Percentiles rank a stretch among this genome's conserved stretches.
Conservation (phyloP, 306 rosid species). For the Acacia confusa region DNA sequence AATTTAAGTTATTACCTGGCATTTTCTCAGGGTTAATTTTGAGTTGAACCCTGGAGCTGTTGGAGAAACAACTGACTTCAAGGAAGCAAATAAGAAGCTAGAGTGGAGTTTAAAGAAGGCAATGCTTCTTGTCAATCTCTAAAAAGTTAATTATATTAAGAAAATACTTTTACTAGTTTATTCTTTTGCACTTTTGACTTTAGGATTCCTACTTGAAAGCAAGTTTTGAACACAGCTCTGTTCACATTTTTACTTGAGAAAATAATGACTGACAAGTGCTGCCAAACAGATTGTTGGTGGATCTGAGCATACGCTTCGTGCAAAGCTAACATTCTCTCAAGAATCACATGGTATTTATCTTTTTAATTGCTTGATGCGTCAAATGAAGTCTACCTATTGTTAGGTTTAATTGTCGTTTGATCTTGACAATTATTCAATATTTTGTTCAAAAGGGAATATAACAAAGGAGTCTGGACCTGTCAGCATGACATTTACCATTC, state of each 20-base stretch:
- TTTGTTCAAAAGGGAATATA: slow-evolving; percentile 57
- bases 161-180: not conserved
- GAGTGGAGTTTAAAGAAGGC: slow-evolving; percentile 84
- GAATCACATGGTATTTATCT: slow-evolving; percentile 61
- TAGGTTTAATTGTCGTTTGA: slow-evolving; percentile 7
- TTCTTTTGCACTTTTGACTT: not conserved
- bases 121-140: slow-evolving; percentile 38
- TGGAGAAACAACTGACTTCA: slow-evolving; percentile 82
- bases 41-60: slow-evolving; percentile 76
- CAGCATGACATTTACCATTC: slow-evolving; percentile 89
- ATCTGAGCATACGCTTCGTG: slow-evolving; percentile 78
- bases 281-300: slow-evolving; percentile 71
- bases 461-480: slow-evolving; percentile 87
- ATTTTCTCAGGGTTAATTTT: slow-evolving; percentile 71
- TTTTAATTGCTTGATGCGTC: slow-evolving; percentile 18
- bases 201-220: not conserved
- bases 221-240: not conserved
- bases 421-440: slow-evolving; percentile 27
- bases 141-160: not conserved
- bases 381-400: slow-evolving; percentile 13
- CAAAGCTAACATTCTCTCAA: slow-evolving; percentile 76
- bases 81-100: slow-evolving; percentile 70
- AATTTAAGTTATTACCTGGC: slow-evolving; percentile 28
- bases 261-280: slow-evolving; percentile 35
- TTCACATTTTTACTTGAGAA: slow-evolving; percentile 7